Percentiles rank a stretch among this genome's conserved stretches.
These are phyloP conservation scores for Jatropha podagrica DNA, from an alignment of 441 rosid species.

Conservation along the genomic window DNA sequence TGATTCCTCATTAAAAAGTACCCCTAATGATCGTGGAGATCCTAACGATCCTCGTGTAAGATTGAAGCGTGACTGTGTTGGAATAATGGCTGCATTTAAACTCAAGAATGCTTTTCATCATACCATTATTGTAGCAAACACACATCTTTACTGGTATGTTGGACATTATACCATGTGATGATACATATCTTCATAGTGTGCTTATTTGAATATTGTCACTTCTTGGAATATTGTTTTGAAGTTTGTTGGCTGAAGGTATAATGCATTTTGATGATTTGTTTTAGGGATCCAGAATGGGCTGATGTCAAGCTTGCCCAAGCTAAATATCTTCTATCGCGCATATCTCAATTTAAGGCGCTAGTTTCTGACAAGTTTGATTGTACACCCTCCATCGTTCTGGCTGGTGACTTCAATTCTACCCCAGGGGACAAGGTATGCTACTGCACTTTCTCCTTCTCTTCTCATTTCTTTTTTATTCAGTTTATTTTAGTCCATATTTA, in stretches of 20 bases:
- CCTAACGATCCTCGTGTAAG: conserved; percentile 74
- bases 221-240: not conserved
- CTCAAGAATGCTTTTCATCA: conserved; percentile 56
- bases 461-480: not conserved
- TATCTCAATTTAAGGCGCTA: conserved; percentile 57
- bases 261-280: not conserved
- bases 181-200: not conserved
- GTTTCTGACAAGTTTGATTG: conserved; percentile 63
- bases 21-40: conserved; percentile 54
- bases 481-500: not conserved
- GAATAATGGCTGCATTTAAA: conserved; percentile 85
- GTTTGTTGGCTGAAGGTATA: not conserved
- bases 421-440: conserved; percentile 74
- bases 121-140: conserved; percentile 74
- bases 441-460: not conserved
- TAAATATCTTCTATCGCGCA: conserved; percentile 63
- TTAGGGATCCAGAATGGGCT: conserved; percentile 90
- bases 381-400: conserved; percentile 56
- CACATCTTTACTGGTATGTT: conserved; percentile 78
- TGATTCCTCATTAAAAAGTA: conserved; percentile 37
- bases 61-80: conserved; percentile 88
- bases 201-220: not conserved
- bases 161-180: not conserved
- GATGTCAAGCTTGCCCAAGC: conserved; percentile 99
- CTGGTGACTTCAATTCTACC: conserved; percentile 95